These are phyloP conservation scores for Mycena rebaudengoi DNA, from an alignment of 768 basidiomycete species.

Conservation along the genomic window DNA sequence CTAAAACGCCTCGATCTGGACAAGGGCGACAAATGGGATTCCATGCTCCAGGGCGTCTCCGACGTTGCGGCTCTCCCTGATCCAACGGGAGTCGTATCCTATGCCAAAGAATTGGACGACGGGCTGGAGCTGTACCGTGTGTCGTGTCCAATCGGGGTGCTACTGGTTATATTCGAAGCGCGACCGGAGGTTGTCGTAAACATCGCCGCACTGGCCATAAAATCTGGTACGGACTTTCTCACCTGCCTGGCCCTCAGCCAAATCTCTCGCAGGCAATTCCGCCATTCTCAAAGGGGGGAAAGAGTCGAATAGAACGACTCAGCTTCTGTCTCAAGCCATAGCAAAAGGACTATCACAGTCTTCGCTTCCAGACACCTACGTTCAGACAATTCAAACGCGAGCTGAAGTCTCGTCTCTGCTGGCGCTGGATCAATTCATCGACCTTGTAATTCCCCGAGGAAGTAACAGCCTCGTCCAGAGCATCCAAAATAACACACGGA, in stretches of 20 bases:
- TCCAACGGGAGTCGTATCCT: conserved; percentile 87
- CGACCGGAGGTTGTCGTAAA: conserved; percentile 98
- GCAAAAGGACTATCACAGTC: conserved; percentile 79
- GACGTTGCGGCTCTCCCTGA: conserved; percentile 89
- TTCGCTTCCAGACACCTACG: conserved; percentile 77
- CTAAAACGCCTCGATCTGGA: conserved; percentile 86
- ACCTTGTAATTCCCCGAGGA: conserved; percentile 95
- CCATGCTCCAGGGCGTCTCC: conserved; percentile 89
- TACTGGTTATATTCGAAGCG: conserved; percentile 97
- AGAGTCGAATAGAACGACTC: conserved; percentile 86
- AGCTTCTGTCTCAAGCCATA: conserved; percentile 82
- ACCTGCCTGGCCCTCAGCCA: not conserved
- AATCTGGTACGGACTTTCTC: conserved; percentile 73
- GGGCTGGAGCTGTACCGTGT: conserved; percentile 90
- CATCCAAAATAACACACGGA: conserved; percentile 90
- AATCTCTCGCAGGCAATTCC: conserved; percentile 76
- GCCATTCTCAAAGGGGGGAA: conserved; percentile 98
- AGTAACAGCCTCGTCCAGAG: conserved; percentile 88
- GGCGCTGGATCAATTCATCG: conserved; percentile 89
- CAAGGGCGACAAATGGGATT: conserved; percentile 89
- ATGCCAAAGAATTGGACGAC: conserved; percentile 91
- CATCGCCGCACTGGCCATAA: conserved; percentile 94
- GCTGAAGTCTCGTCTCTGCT: conserved; percentile 91
- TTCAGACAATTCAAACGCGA: conserved; percentile 92
- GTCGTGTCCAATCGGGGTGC: conserved; percentile 95